Evolutionary conservation across 148 eudicot species (phyloP), one percentile per base, ranked within the genome.

Genomic region (Fagopyrum tataricum): DNA sequence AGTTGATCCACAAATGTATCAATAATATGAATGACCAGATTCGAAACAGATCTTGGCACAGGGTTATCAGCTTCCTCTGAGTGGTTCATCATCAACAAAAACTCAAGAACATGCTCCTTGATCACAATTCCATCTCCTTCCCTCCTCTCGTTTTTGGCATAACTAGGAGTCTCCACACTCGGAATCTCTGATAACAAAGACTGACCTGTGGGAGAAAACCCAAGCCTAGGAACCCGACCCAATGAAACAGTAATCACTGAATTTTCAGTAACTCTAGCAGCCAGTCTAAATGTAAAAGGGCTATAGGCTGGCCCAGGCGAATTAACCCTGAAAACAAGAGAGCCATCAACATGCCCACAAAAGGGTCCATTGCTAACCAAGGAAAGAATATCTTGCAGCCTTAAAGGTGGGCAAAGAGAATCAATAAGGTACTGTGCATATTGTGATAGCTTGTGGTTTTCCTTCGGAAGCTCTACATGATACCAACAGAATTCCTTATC

Each of bases 41-140:
- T 85, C 2, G 98, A 88, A 0, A 90, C 89, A 1, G 98, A 88
- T 53, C 78, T 85, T 0, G 98, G 98, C 46, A 95, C 98, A 6
- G 96, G 97, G 87, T 95, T 95, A 88, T 95, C 98, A 72, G 96
- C 97, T 79, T 90, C 97, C 85, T 95, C 98, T 14, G 97, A 87
- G 80, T 95, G 98, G 76, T 95, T 95, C 98, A 95, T 91, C 4
- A 87, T 95, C 86, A 95, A 72, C 48, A 95, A 71, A 84, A 91
- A 91, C 73, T 95, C 98, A 39, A 95, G 86, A 75, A 95, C 97
- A 75, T 95, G 97, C 80, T 95, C 98, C 74, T 77, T 80, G 59
- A 95, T 91, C 61, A 91, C 90, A 62, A 82, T 81, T 46, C 89
- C 87, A 74, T 80, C 80, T 48, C 78, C 88, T 67, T 83, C 88